Evolutionary conservation across 495 filamentous ascomycete species (phyloP).

Genomic region (Corynascus novoguineensis): DNA sequence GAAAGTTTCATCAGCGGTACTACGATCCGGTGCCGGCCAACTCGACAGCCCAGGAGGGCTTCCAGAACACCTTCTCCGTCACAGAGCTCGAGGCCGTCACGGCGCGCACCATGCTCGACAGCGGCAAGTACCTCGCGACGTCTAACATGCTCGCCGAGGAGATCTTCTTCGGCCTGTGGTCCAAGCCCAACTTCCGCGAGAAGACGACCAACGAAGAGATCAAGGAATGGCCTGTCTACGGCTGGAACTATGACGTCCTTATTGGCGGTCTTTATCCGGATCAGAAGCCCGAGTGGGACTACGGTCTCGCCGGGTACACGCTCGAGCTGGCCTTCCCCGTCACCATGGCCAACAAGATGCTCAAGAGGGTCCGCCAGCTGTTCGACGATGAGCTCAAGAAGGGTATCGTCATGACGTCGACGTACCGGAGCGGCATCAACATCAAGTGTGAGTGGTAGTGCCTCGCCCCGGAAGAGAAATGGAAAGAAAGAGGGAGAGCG

Average conservation of each 20-base stretch:
- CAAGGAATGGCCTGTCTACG: conserved; percentile 43
- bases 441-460: conserved; percentile 37
- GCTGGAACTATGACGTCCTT: conserved; percentile 48
- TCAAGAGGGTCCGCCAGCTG: conserved; percentile 41
- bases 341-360: conserved; percentile 42
- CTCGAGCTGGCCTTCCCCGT: conserved; percentile 48
- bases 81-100: conserved; percentile 38
- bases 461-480: too few species aligned
- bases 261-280: conserved; percentile 47
- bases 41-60: conserved; percentile 39
- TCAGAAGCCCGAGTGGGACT: conserved; percentile 46
- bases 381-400: conserved; percentile 42
- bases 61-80: conserved; percentile 49
- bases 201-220: conserved; percentile 41
- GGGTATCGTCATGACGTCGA: conserved; percentile 42
- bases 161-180: conserved; percentile 43
- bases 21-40: conserved; percentile 42
- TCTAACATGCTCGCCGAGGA: conserved; percentile 47
- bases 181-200: conserved; percentile 46
- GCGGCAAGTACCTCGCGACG: conserved; percentile 42
- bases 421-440: conserved; percentile 48
- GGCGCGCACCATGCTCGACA: conserved; percentile 40
- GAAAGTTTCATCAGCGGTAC: conserved; percentile 47
- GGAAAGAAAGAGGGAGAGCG: too few species aligned
- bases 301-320: conserved; percentile 40